phyloP scores from a whole-genome alignment of 257 asterid species.

The Gentiana dahurica region DNA sequence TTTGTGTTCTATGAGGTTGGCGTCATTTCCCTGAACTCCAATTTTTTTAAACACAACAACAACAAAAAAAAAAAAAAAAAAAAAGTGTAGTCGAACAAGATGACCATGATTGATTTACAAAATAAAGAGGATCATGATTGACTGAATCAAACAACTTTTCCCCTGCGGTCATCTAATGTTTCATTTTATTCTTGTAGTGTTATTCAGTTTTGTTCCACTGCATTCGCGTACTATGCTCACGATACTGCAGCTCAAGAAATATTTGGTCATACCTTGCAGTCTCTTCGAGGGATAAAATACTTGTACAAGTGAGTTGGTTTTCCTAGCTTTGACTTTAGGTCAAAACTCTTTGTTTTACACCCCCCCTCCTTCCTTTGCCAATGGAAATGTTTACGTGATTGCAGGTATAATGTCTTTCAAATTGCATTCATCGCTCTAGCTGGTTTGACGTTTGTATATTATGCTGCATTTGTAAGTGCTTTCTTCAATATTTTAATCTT shows the following conservation, averaged over 20 bases:
- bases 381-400: constrained; percentile 10
- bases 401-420: constrained; percentile 97
- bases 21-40: constrained; percentile 13
- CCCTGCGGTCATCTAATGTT: not conserved
- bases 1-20: constrained; percentile 85
- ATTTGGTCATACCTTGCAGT: constrained; percentile 91
- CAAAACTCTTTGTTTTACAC: not conserved
- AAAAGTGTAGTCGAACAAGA: too few species aligned
- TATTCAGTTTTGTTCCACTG: constrained; percentile 97
- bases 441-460: constrained; percentile 88
- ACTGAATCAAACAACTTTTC: not conserved
- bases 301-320: constrained; percentile 71
- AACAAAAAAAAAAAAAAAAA: too few species aligned
- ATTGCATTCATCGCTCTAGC: constrained; percentile 81
- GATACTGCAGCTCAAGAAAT: constrained; percentile 99
- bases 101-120: too few species aligned
- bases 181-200: constrained; percentile 48
- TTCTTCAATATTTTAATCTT: not conserved
- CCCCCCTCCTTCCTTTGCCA: not conserved
- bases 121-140: not conserved
- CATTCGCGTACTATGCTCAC: constrained; percentile 91
- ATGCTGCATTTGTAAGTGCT: constrained; percentile 70
- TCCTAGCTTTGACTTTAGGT: not conserved
- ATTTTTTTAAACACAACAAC: not conserved
- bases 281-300: constrained; percentile 96